phyloP scores from a whole-genome alignment of 2,329 filamentous ascomycete species.

The Phaeosphaeriaceae sp. region DNA sequence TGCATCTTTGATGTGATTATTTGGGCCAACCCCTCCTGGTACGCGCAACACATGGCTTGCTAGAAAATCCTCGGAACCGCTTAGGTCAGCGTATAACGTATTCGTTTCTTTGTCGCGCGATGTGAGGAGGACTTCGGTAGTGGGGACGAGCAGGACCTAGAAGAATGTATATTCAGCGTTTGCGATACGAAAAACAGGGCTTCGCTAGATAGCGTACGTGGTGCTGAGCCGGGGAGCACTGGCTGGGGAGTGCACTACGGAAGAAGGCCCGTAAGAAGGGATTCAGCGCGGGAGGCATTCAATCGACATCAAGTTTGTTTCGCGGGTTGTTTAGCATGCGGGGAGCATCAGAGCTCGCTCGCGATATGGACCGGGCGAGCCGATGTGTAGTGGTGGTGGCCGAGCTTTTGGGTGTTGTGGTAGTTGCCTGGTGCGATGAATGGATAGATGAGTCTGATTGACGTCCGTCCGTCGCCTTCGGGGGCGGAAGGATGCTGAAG shows the following conservation, averaged over 20 bases:
- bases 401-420: conserved; percentile 12
- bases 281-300: conserved; percentile 95
- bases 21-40: conserved; percentile 59
- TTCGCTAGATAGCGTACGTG: conserved; percentile 62
- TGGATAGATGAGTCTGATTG: conserved; percentile 2
- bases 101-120: conserved; percentile 87
- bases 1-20: conserved; percentile 58
- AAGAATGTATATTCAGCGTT: conserved; percentile 7
- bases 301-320: conserved; percentile 53
- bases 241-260: conserved; percentile 87
- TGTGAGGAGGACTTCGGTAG: conserved; percentile 88
- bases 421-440: conserved; percentile 31
- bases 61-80: conserved; percentile 91
- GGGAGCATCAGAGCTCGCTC: conserved; percentile 36
- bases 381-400: conserved; percentile 11
- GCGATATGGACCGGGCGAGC: conserved; percentile 26
- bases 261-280: conserved; percentile 99
- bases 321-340: conserved; percentile 20
- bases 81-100: conserved; percentile 76
- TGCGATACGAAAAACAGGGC: neutral
- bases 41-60: conserved; percentile 95
- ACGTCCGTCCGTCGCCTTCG: neutral
- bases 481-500: neutral
- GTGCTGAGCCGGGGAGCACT: conserved; percentile 90
- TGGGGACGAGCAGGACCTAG: conserved; percentile 84